Conservation (phyloP, 2,329 filamentous ascomycete genomes). For the Claviceps humidiphila region DNA sequence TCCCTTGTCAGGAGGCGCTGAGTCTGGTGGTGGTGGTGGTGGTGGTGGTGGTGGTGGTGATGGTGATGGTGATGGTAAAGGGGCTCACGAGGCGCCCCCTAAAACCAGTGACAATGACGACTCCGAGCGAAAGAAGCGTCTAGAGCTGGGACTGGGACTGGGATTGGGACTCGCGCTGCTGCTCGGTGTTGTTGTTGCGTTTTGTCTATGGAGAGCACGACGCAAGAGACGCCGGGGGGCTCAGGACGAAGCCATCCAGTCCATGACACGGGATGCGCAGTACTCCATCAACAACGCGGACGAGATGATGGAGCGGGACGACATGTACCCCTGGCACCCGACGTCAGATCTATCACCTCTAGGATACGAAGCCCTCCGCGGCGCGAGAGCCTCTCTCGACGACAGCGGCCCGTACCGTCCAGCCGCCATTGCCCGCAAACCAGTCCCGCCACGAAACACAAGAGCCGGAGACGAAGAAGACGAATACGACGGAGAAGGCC, state of each 20-base stretch:
- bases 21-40: not conserved
- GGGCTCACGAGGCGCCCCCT: not conserved
- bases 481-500: not conserved
- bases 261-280: slow-evolving; percentile 35
- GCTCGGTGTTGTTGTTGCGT: slow-evolving; percentile 29
- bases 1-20: slow-evolving; percentile 16
- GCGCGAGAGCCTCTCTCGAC: slow-evolving; percentile 14
- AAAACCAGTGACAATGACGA: too few relatives aligned
- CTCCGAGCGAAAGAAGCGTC: not conserved
- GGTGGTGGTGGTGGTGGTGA: not conserved
- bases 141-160: slow-evolving; percentile 44
- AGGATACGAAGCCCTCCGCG: slow-evolving; percentile 38
- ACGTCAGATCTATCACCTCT: slow-evolving; percentile 25
- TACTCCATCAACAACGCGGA: slow-evolving; percentile 31
- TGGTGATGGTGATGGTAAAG: not conserved
- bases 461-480: not conserved
- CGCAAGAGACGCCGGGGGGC: slow-evolving; percentile 21
- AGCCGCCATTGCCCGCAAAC: slow-evolving; percentile 19
- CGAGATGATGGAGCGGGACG: slow-evolving; percentile 32
- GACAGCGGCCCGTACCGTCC: slow-evolving; percentile 11
- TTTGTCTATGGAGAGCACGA: slow-evolving; percentile 39
- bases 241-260: slow-evolving; percentile 32
- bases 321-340: not conserved
- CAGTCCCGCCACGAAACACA: not conserved
- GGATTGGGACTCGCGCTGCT: slow-evolving; percentile 46